These are phyloP conservation scores for Paradendryphiella salina DNA, from an alignment of 2,329 filamentous ascomycete genomes.

Conservation along the genomic window DNA sequence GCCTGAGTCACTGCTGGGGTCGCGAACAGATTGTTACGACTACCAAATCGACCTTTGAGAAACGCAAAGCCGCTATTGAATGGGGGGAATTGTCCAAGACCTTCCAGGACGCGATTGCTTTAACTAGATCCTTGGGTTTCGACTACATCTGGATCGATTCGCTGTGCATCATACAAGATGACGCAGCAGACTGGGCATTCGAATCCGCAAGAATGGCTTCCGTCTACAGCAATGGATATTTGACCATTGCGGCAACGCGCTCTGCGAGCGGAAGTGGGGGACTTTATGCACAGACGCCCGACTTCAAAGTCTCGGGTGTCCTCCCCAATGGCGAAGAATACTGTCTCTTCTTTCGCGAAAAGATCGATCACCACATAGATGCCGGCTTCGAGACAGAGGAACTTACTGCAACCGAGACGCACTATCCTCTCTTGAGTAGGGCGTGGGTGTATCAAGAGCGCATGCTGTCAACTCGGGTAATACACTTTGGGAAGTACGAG, in stretches of 20 bases:
- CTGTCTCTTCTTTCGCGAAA: no score
- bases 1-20: no score
- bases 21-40: no score
- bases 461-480: slow-evolving; percentile 10
- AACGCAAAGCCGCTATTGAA: no score
- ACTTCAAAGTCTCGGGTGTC: no score
- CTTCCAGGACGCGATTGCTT: slow-evolving; percentile 1
- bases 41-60: no score
- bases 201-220: neutral
- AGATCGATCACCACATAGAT: no score
- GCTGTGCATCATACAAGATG: slow-evolving; percentile 12
- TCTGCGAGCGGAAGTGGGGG: no score
- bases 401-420: neutral
- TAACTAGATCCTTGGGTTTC: slow-evolving; percentile 11
- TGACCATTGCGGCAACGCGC: no score
- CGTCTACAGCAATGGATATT: neutral
- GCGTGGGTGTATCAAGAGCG: slow-evolving; percentile 23
- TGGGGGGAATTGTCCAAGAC: neutral
- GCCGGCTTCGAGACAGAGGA: no score
- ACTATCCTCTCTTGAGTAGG: slow-evolving; percentile 4
- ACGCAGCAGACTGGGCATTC: neutral
- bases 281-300: no score
- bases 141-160: slow-evolving; percentile 33
- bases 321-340: no score
- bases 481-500: slow-evolving; percentile 15